Conservation (phyloP, 1,139 yeast species). For the Lodderomyces pseudojiufengensis region DNA sequence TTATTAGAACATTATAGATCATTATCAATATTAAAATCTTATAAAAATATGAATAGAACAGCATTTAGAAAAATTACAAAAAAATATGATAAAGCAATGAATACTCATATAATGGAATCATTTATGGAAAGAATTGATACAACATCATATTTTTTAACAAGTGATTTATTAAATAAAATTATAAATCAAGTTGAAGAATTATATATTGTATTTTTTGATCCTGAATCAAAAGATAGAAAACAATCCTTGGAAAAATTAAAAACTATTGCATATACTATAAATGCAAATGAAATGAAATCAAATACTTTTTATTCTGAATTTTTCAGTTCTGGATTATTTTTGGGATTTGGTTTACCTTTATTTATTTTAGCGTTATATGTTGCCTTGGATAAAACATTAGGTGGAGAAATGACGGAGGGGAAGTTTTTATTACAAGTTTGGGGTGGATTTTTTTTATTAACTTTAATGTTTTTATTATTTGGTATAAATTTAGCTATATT, state of each 20-base stretch:
- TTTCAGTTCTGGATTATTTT: slow-evolving; percentile 57
- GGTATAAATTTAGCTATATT: slow-evolving; percentile 70
- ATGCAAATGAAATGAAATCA: slow-evolving; percentile 26
- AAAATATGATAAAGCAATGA: slow-evolving; percentile 76
- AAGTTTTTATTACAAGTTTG: slow-evolving; percentile 72
- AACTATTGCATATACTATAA: slow-evolving; percentile 43
- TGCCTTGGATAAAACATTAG: slow-evolving; percentile 44
- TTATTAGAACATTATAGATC: slow-evolving; percentile 76
- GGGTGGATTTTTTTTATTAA: slow-evolving; percentile 80
- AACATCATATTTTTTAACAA: slow-evolving; percentile 54
- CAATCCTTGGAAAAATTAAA: slow-evolving; percentile 71
- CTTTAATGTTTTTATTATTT: slow-evolving; percentile 58
- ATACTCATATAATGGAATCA: slow-evolving; percentile 33
- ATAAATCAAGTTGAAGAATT: slow-evolving; percentile 62
- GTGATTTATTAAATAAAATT: slow-evolving; percentile 64
- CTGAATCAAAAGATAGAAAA: slow-evolving; percentile 61
- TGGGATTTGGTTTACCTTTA: slow-evolving; percentile 72
- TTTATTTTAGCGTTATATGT: slow-evolving; percentile 48
- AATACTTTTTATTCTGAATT: slow-evolving; percentile 39
- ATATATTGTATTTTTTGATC: slow-evolving; percentile 64
- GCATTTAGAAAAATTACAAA: slow-evolving; percentile 87
- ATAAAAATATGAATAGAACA: slow-evolving; percentile 72
- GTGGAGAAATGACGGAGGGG: slow-evolving; percentile 46
- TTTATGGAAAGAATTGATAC: slow-evolving; percentile 62
- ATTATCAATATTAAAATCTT: slow-evolving; percentile 73